Conservation (phyloP, 2,329 filamentous ascomycete species). For the Herpotrichia juniperi region DNA sequence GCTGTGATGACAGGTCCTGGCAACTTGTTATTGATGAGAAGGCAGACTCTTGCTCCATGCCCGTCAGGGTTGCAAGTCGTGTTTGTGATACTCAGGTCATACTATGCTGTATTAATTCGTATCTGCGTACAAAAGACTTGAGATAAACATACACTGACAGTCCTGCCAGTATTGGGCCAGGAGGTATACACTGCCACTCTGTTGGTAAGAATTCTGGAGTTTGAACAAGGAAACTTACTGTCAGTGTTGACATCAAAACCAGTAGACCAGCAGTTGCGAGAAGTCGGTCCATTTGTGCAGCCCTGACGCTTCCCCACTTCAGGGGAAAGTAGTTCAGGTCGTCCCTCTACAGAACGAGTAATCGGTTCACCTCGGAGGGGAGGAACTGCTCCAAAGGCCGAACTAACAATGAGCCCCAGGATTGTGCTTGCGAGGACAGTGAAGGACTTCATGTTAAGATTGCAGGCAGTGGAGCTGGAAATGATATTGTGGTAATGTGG, state of each 20-base stretch:
- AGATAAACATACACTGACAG: slow-evolving; percentile 22
- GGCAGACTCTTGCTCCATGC: slow-evolving; percentile 36
- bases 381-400: slow-evolving; percentile 17
- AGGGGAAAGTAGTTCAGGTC: slow-evolving; percentile 4
- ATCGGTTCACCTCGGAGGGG: slow-evolving; percentile 24
- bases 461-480: not conserved
- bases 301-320: slow-evolving; percentile 26
- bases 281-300: slow-evolving; percentile 45
- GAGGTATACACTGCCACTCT: slow-evolving; percentile 49
- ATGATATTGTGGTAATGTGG: not conserved
- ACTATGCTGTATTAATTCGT: slow-evolving; percentile 17
- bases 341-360: slow-evolving; percentile 4
- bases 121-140: not conserved
- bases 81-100: slow-evolving; percentile 48
- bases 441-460: slow-evolving; percentile 28
- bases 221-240: no score
- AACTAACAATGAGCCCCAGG: slow-evolving; percentile 20
- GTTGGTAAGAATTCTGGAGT: no score
- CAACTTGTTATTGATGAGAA: slow-evolving; percentile 56
- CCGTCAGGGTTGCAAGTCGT: slow-evolving; percentile 51
- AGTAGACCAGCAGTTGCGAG: slow-evolving; percentile 46
- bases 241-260: slow-evolving; percentile 50
- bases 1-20: slow-evolving; percentile 68
- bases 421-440: slow-evolving; percentile 23
- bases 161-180: slow-evolving; percentile 45